phyloP scores from a whole-genome alignment of 148 eudicot species.

The Rhododendron ferrugineum region DNA sequence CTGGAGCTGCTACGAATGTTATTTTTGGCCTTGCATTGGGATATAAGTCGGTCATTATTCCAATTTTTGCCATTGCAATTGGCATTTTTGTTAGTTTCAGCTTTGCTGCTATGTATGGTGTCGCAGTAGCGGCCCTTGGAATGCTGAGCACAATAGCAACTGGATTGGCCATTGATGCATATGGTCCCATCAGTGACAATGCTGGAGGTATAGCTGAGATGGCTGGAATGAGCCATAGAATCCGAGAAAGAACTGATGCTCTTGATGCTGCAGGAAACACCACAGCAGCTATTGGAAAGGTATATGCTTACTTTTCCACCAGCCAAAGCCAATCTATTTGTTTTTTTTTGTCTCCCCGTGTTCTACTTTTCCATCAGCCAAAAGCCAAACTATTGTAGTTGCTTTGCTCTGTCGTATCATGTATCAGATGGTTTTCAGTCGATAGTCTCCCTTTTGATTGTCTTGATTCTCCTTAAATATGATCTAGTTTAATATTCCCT shows the following conservation, averaged over 20 bases:
- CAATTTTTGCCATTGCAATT: conserved; percentile 80
- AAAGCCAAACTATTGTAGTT: background rate
- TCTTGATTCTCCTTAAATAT: background rate
- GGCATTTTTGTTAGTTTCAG: conserved; percentile 78
- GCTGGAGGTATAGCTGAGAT: conserved; percentile 98
- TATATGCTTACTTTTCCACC: conserved; percentile 10
- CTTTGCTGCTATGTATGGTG: conserved; percentile 93
- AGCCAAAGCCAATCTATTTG: background rate
- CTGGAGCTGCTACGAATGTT: conserved; percentile 94
- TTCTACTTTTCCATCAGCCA: background rate
- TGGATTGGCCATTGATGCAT: conserved; percentile 91
- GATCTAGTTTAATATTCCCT: background rate
- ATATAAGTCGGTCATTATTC: conserved; percentile 83
- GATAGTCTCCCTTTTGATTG: background rate
- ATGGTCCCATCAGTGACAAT: conserved; percentile 95
- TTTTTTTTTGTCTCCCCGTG: background rate
- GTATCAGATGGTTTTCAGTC: background rate
- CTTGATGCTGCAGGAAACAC: conserved; percentile 98
- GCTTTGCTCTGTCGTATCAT: background rate
- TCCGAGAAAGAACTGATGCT: conserved; percentile 91
- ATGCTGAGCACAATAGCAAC: conserved; percentile 93
- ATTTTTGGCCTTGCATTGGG: conserved; percentile 89
- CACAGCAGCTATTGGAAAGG: conserved; percentile 96
- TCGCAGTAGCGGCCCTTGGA: conserved; percentile 89
- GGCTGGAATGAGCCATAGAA: conserved; percentile 94